Base-by-base conservation (phyloP, 2,329 filamentous ascomycete genomes). In the Phoma sp. region DNA sequence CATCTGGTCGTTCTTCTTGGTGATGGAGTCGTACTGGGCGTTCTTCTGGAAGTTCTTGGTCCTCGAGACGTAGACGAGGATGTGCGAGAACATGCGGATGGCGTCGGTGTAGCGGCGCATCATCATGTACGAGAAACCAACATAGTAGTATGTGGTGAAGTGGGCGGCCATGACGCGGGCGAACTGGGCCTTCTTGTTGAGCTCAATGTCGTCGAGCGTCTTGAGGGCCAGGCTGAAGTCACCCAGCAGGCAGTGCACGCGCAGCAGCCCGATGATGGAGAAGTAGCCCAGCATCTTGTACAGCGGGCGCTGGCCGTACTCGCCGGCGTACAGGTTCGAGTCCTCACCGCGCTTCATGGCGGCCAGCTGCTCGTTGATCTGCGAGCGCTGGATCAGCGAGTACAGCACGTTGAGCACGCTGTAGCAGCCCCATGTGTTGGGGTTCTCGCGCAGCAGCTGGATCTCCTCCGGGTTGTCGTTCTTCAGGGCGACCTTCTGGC, bases 31-130 rank as follows among this genome's bases (percentile, higher is more conserved):
- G 82, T 96, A 98, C 81, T 96, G 90, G 25, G 90, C 89, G 77
- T 93, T 96, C 88, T 98, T 99, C 81, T 99, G 95, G 87, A 98
- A 98, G 85, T 98, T 98, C 90, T 99, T 99, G 74, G 95, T 99
- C 71, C 95, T 86, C 67, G 92, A 96, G 65, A 99, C 93, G 80
- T 98, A 99, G 80, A 99, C 89, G 69, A 99, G 87, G 78, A 99
- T 99, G 85, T 99, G 95, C 84, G 91, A 96, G 87, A 99, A 99
- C 89, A 97, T 96, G 84, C 93, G 92, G 81, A 99, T 97, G 77
- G 95, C 95, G 79, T 99, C 95, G 79, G 92, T 91, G 77, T 99
- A 99, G 75, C 95, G 91, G 81, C 95, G 92, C 91, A 98, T 96
- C 95, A 99, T 99, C 93, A 99, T 98, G 89, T 99, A 99, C 67